Evolutionary conservation across 768 basidiomycete genomes (phyloP), one percentile per base, ranked within the genome.

Genomic region (Porpolomopsis calyptriformis): DNA sequence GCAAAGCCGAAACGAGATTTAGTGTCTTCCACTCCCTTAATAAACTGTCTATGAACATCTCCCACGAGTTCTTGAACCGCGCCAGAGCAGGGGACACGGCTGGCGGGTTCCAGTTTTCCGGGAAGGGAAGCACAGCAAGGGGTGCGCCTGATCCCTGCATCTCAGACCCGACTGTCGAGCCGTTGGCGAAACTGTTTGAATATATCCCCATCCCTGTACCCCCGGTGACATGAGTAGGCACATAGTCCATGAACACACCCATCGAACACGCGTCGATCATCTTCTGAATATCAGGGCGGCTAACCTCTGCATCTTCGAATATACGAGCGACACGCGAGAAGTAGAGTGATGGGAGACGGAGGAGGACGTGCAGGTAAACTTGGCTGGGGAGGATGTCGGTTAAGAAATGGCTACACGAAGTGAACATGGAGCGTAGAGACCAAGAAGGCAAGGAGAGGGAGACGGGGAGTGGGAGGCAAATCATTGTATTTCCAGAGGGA

Each of bases 251-350:
- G 23, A 25, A 24, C 23, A 20, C 34, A 14, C 55, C 53, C 8
- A 59, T 58, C 3, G 61, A 59, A 31, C 69, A 68, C 1, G 61
- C 63, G 31, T 67, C 61, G 27, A 69, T 64, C 73, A 80, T 77
- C 31, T 72, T 56, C 42, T 76, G 64, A 16, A 89, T 74, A 55
- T 89, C 86, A 7, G 79, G 82, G 49, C 71, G 71, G 56, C 83
- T 84, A 42, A 89, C 73, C 45, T 88, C 80, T 2, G 85, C 85
- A 47, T 85, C 83, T 53, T 82, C 74, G 51, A 86, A 87, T 22
- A 88, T 74, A 40, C 76, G 72, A 2, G 82, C 75, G 19, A 89
- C 86, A 2, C 86, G 78, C 2, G 80, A 74, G 60, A 87, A 89
- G 56, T 89, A 89, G 54, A 87, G 67, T 0, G 81, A 74, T 1